Evolutionary conservation across 2,329 filamentous ascomycete species (phyloP), one percentile per base, ranked within the genome.

Genomic region (Ambrosiella beaveri): DNA sequence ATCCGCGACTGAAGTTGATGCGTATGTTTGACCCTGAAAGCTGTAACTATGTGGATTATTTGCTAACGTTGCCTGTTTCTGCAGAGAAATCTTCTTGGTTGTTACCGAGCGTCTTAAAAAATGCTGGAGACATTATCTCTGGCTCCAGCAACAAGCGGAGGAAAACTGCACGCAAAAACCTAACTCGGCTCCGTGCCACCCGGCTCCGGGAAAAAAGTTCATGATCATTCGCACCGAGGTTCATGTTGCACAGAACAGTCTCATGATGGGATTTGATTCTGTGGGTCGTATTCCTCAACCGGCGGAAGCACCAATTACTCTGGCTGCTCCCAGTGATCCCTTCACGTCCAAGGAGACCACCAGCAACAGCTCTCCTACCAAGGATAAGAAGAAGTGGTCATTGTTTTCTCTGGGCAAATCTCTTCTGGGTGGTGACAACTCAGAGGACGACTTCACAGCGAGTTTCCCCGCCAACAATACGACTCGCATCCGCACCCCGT

Each of bases 151-250:
- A 56, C 74, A 78, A 56, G 83, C 86, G 12, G 82, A 85, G 61
- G 27, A 39, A 13, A 54, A 57, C n/a, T 50, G 51, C 44, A 57
- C 59, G 1, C 50, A 47, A 39, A 69, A 15, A 17, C 77, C 75
- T 0, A 84, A 88, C 5, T 89, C 86, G 0, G 88, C 87, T 1
- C 87, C 90, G n/a, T 89, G 85, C 65, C 84, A 84, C 59, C 90
- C 90, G 5, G 88, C 88, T 1, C 88, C 90, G 1, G 85, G 86
- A 52, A 87, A 91, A 65, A 79, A 86, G 61, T 86, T 96, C 61
- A 80, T 95, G 69, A 95, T 96, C 64, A 85, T 95, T 63, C 83
- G 88, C 59, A 90, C 86, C 62, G 89, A 95, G 61, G 65, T 77
- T 19, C 72, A 71, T 50, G 64, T 68, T 3, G 68, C 72, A 0